Evolutionary conservation across 1,284 basidiomycete species (phyloP), one percentile per base, ranked within the genome.

Genomic region (Cryptococcus maquisensis): DNA sequence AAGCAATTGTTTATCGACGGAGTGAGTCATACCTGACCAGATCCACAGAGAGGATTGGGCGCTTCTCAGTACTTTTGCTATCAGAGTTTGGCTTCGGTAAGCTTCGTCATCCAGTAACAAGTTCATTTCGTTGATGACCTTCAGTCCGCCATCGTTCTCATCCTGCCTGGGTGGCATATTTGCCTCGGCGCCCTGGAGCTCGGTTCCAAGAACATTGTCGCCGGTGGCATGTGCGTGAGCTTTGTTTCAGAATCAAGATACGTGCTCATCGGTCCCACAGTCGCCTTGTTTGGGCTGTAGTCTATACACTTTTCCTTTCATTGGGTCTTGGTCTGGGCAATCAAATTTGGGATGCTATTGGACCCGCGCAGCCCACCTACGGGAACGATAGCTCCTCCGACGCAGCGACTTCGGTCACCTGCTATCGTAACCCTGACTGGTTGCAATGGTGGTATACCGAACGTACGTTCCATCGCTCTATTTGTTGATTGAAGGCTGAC

Each of bases 111-210:
- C 23, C 10, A 21, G 36, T 12, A 18, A 7, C n/a, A 35, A 32
- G 18, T 9, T 37, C 36, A 24, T 12, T 12, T 39, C 39, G n/a
- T 13, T 38, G 56, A 37, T 28, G 13, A 12, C 41, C 13, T 16
- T 23, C 37, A 64, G 60, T 57, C 63, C 3, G 55, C 66, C 4
- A 68, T 68, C 53, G 62, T 68, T 21, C 56, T 68, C 9, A 68
- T 68, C 47, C 54, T 68, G 0, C 66, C 66, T 18, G 66, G 66
- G 23, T 68, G 66, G 66, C 57, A 61, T 18, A 66, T 68, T 32
- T 68, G 66, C 49, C 60, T 68, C 5, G 66, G 65, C 15, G 63
- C 66, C 1, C 48, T 68, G 6, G 66, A 68, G 43, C 57, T 68
- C 3, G 66, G 66, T 0, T 68, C 66, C 1, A 60, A 63, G 18